Conservation (phyloP, 2,329 filamentous ascomycete genomes). For the Sporothrix pseudoabietina region DNA sequence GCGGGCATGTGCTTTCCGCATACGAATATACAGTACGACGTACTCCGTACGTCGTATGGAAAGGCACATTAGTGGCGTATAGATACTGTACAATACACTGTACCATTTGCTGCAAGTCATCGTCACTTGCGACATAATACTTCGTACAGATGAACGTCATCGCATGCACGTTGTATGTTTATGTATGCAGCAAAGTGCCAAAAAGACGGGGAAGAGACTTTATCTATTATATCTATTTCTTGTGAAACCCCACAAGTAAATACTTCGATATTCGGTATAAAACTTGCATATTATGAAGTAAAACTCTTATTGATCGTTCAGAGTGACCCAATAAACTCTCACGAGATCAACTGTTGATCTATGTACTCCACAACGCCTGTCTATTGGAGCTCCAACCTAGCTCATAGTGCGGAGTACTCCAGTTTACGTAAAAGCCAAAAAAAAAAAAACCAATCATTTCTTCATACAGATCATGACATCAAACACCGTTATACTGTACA, state of each 20-base stretch:
- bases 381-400: not conserved
- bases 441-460: not conserved
- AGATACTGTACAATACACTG: not conserved
- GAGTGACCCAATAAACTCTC: not conserved
- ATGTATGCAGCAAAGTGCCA: no score
- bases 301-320: not conserved
- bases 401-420: not conserved
- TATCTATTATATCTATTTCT: not conserved
- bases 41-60: not conserved
- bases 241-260: no score
- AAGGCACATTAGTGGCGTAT: not conserved
- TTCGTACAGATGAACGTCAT: not conserved
- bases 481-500: not conserved
- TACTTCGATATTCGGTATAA: no score
- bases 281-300: no score
- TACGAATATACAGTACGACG: not conserved
- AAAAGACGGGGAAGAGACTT: not conserved
- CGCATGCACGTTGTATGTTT: not conserved
- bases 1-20: not conserved
- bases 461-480: not conserved
- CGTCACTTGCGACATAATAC: not conserved
- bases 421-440: not conserved
- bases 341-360: not conserved
- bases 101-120: not conserved
- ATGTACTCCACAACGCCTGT: not conserved